Conservation (phyloP, 2,329 filamentous ascomycete species). For the Exophiala sp. region DNA sequence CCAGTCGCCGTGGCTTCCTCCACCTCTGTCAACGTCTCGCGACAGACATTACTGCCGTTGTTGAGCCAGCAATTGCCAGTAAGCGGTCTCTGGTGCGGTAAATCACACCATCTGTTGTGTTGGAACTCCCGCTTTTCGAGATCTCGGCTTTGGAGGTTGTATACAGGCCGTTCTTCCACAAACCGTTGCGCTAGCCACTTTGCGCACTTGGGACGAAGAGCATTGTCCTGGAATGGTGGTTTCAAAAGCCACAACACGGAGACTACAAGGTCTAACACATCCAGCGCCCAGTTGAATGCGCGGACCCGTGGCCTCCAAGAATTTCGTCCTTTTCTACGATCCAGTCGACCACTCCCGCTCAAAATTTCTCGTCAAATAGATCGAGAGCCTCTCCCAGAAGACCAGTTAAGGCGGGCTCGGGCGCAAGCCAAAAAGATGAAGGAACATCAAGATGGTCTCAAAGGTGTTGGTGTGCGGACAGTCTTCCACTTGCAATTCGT, state of each 20-base stretch:
- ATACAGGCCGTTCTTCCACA: background rate
- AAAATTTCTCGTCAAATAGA: background rate
- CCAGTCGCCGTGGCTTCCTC: constrained; percentile 16
- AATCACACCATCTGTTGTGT: background rate
- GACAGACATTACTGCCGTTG: constrained; percentile 2
- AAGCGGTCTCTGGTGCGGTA: background rate
- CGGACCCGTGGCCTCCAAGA: background rate
- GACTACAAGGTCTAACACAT: background rate
- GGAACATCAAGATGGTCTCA: constrained; percentile 4
- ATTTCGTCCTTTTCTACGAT: background rate
- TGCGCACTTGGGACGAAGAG: background rate
- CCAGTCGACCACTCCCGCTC: background rate
- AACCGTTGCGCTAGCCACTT: background rate
- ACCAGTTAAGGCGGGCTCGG: background rate
- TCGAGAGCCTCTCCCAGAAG: background rate
- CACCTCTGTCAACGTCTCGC: constrained; percentile 3
- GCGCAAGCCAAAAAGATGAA: constrained; percentile 3
- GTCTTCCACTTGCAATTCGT: constrained; percentile 67
- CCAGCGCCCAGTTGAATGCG: background rate
- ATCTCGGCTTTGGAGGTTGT: background rate
- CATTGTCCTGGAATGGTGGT: background rate
- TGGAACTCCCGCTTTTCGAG: background rate
- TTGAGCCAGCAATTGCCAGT: background rate
- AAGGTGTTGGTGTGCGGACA: constrained; percentile 34
- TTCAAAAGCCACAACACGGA: background rate